A percentile compares a stretch with the other conserved stretches of the same genome.
phyloP scores from a whole-genome alignment of 176 grass and related monocot species.

The Triticum turgidum region DNA sequence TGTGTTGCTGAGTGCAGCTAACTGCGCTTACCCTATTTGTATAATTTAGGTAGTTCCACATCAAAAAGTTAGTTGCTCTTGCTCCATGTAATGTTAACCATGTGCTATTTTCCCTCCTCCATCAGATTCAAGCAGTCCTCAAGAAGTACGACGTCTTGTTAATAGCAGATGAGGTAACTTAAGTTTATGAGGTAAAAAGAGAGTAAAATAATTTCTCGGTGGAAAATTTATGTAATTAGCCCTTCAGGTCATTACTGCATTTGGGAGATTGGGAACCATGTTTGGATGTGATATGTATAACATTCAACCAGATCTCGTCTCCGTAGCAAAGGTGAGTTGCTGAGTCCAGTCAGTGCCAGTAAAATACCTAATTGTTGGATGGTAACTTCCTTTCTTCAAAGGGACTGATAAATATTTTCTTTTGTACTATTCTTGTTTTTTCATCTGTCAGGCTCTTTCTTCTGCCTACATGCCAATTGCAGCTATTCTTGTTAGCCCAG shows the following conservation, averaged over 20 bases:
- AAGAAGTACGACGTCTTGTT: slow-evolving; percentile 96
- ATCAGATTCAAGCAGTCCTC: slow-evolving; percentile 81
- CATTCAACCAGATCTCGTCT: slow-evolving; percentile 91
- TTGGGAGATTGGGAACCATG: slow-evolving; percentile 90
- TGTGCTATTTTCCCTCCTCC: not conserved
- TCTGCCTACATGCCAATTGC: slow-evolving; percentile 91
- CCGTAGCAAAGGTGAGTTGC: slow-evolving; percentile 76
- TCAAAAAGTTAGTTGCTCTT: not conserved
- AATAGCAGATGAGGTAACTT: slow-evolving; percentile 86
- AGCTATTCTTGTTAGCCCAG: slow-evolving; percentile 87
- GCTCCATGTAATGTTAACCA: not conserved
- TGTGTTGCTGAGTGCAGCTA: not conserved
- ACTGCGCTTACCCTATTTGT: not conserved
- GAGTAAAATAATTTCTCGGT: not conserved
- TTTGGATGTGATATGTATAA: slow-evolving; percentile 91
- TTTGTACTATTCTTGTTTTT: not conserved
- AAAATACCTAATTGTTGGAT: not conserved
- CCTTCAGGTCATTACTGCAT: slow-evolving; percentile 88
- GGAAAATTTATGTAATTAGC: not conserved
- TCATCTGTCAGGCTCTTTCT: slow-evolving; percentile 67
- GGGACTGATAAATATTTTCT: not conserved
- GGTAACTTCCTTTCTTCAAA: not conserved
- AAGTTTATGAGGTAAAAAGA: not conserved
- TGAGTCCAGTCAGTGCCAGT: not conserved
- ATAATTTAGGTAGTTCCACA: not conserved